These are phyloP conservation scores for Cruciata laevipes DNA, from an alignment of 257 asterid genomes.

Conservation along the genomic window DNA sequence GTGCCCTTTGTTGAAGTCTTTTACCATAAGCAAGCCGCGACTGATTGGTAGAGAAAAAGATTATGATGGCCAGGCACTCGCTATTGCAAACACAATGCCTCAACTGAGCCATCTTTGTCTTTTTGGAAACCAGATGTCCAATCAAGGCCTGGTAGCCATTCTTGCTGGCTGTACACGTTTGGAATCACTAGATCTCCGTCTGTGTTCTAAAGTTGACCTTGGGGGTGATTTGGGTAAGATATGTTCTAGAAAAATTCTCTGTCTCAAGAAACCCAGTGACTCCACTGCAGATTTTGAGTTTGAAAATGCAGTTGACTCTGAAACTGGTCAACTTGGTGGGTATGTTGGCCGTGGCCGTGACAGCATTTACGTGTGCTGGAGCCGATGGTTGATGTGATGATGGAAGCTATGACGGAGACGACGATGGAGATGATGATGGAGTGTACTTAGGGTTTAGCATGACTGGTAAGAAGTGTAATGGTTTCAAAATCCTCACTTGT, in stretches of 20 bases:
- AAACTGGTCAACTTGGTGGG: neutral
- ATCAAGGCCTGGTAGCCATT: constrained; percentile 33
- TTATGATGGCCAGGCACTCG: constrained; percentile 24
- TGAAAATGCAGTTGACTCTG: constrained; percentile 8
- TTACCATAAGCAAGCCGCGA: constrained; percentile 15
- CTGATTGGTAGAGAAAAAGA: neutral
- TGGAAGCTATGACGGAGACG: neutral
- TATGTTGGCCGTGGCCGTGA: neutral
- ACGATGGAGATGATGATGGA: too few species aligned
- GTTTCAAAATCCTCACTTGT: too few species aligned
- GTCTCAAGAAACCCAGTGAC: constrained; percentile 24
- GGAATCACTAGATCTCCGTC: constrained; percentile 44
- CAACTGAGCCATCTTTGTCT: constrained; percentile 33
- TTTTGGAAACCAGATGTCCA: constrained; percentile 24
- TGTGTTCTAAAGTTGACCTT: constrained; percentile 27
- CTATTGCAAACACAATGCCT: constrained; percentile 42
- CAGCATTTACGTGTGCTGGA: neutral
- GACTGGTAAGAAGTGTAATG: neutral
- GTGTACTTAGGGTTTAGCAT: neutral
- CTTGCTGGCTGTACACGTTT: constrained; percentile 43
- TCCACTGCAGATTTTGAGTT: constrained; percentile 1
- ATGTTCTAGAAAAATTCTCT: constrained; percentile 28
- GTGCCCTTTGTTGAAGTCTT: constrained; percentile 35
- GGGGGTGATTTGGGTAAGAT: constrained; percentile 29
- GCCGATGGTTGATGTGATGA: neutral